Evolutionary conservation across 2,329 filamentous ascomycete genomes (phyloP), one percentile per base, ranked within the genome.

Genomic region (Purpureocillium lavendulum): DNA sequence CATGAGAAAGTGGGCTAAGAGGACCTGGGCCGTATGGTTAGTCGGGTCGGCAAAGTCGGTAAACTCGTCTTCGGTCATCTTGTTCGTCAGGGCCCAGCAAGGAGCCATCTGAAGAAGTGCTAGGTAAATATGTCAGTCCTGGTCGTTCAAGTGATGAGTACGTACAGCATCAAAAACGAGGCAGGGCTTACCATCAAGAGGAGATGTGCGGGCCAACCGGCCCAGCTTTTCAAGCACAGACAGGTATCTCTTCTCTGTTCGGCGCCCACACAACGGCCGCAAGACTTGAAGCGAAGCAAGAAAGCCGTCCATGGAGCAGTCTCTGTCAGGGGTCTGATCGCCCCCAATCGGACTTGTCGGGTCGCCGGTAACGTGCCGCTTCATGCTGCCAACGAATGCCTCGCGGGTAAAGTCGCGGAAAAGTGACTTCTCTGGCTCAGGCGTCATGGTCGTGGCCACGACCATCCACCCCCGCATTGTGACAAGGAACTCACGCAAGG

Each of bases 401-500:
- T 33, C 33, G 12, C 38, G 12, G 3, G 33, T 40, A 16, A 44
- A 44, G 13, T 30, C 30, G 11, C 36, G 30, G 21, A 40, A 40
- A 12, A 44, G 10, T 4, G 38, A 41, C 12, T 17, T 40, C 7
- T 29, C 21, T 14, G 13, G 36, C 13, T 24, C 26, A 7, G 32
- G 34, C 30, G 38, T 34, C 4, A 38, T 24, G 6, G 17, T 40
- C 8, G 41, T 40, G 7, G 40, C 37, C 21, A 50, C 38, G 2
- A 49, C 35, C 7, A 39, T 46, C 33, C 60, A 62, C 1, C 59
- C 60, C n/a, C 59, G 47, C 8, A 58, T 47, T 53, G 58, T 59
- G 37, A 50, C 37, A 6, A 62, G 28, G 30, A 60, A 64, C 32
- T 64, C 60, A n/a, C 43, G 39, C 58, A 64, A 58, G 21, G 57